Evolutionary conservation across 345 rosid genomes (phyloP).

Genomic region (Eucalyptus urophylla): DNA sequence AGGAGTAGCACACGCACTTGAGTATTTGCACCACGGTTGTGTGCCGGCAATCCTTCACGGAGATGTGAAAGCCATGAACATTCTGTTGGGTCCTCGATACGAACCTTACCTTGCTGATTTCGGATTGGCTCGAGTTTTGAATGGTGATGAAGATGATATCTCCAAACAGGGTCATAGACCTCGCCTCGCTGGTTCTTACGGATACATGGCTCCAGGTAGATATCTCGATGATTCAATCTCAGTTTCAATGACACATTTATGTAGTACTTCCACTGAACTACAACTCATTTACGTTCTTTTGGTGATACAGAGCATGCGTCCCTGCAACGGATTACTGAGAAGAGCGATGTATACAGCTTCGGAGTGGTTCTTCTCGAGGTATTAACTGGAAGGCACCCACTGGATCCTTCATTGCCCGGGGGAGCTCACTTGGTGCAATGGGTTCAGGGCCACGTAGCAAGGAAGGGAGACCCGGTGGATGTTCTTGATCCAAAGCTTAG

Average conservation of each 20-base stretch:
- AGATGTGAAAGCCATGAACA: slow-evolving; percentile 97
- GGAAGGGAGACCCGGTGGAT: slow-evolving; percentile 42
- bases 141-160: slow-evolving; percentile 5
- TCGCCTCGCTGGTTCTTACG: slow-evolving; percentile 89
- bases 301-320: slow-evolving; percentile 62
- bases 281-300: not conserved
- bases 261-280: not conserved
- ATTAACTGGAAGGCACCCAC: slow-evolving; percentile 82
- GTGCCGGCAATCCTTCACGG: slow-evolving; percentile 87
- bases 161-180: slow-evolving; percentile 43
- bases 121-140: slow-evolving; percentile 55
- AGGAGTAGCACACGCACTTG: slow-evolving; percentile 86
- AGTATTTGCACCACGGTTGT: slow-evolving; percentile 91
- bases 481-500: slow-evolving; percentile 68
- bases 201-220: slow-evolving; percentile 98
- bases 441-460: slow-evolving; percentile 72
- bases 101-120: slow-evolving; percentile 89
- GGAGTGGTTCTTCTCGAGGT: slow-evolving; percentile 82
- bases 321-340: slow-evolving; percentile 64
- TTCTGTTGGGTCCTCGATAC: slow-evolving; percentile 55
- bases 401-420: slow-evolving; percentile 78
- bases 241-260: not conserved
- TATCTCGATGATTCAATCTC: not conserved
- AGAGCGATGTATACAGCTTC: slow-evolving; percentile 86
- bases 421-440: slow-evolving; percentile 82